These are phyloP conservation scores for Huntiella decipiens DNA, from an alignment of 2,329 filamentous ascomycete genomes.

Conservation along the genomic window DNA sequence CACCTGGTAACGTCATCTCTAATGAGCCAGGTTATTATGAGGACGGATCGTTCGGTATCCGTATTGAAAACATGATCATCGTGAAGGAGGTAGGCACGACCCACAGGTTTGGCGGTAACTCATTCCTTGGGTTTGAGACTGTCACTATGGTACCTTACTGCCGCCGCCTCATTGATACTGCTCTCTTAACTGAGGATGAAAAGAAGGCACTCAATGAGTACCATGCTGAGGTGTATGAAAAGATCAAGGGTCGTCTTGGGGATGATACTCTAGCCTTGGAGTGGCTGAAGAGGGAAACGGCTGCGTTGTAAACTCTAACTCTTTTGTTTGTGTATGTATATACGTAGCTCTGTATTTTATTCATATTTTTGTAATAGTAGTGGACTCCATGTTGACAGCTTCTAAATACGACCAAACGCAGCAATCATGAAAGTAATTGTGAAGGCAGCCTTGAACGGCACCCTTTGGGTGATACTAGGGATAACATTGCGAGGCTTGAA, in stretches of 20 bases:
- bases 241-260: slow-evolving; percentile 61
- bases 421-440: slow-evolving; percentile 55
- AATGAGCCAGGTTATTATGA: slow-evolving; percentile 97
- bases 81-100: slow-evolving; percentile 75
- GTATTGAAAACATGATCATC: slow-evolving; percentile 91
- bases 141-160: slow-evolving; percentile 96
- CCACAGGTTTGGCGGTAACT: slow-evolving; percentile 80
- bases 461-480: slow-evolving; percentile 21
- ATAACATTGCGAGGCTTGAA: slow-evolving; percentile 7
- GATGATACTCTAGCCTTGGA: slow-evolving; percentile 49
- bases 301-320: neutral
- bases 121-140: slow-evolving; percentile 87
- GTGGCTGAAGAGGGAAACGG: slow-evolving; percentile 75
- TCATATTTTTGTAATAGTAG: neutral
- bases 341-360: neutral
- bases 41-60: slow-evolving; percentile 82
- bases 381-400: neutral
- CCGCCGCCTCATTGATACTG: slow-evolving; percentile 63
- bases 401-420: slow-evolving; percentile 27
- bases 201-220: slow-evolving; percentile 77
- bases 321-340: neutral
- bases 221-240: slow-evolving; percentile 60
- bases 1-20: slow-evolving; percentile 86
- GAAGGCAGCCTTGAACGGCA: slow-evolving; percentile 50
- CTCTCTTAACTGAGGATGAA: slow-evolving; percentile 53